Evolutionary conservation across 2,329 filamentous ascomycete species (phyloP), one percentile per base, ranked within the genome.

Genomic region (Fonsecaea erecta): DNA sequence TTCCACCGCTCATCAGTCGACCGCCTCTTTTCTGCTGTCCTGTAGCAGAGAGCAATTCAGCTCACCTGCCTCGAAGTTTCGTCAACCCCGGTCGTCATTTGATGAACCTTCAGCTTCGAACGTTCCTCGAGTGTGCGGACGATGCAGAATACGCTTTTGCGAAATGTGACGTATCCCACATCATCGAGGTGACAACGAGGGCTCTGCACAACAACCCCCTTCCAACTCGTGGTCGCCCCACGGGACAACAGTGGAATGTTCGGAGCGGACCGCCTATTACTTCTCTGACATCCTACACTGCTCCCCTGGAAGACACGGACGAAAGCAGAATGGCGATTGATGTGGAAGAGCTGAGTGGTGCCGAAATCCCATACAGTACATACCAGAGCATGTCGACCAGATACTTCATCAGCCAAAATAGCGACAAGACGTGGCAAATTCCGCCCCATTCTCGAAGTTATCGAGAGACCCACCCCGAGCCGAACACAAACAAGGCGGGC

Each of bases 41-140:
- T 3, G 67, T 69, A 11, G 64, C 64, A 21, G 67, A 69, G 35
- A 65, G 61, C 32, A 62, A 63, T 32, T 32, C 51, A 18, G 37
- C 24, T 28, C 67, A 69, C 48, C 52, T 69, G 18, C 67, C 67
- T 16, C 64, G 67, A 40, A 65, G 62, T 37, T 69, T 69, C 30
- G 62, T 69, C 59, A 69, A 69, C 24, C 67, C 67, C 26, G 67
- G 67, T 24, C 67, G 67, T 9, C 67, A 69, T 35, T 46, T 69
- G 30, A 67, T 67, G 64, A 69, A 69, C 40, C 59, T 57, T 34
- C 67, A 69, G 53, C 62, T 69, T 32, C 64, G 62, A 52, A 56
- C 64, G 7, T 69, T 69, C 52, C 64, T 69, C 52, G 67, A 69
- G 34, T 67, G 67, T 52, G 67, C 67, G 11, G 67, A 69, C 24